Conservation (phyloP, 352 stramenopile species). For the Phytopythium litorale region DNA sequence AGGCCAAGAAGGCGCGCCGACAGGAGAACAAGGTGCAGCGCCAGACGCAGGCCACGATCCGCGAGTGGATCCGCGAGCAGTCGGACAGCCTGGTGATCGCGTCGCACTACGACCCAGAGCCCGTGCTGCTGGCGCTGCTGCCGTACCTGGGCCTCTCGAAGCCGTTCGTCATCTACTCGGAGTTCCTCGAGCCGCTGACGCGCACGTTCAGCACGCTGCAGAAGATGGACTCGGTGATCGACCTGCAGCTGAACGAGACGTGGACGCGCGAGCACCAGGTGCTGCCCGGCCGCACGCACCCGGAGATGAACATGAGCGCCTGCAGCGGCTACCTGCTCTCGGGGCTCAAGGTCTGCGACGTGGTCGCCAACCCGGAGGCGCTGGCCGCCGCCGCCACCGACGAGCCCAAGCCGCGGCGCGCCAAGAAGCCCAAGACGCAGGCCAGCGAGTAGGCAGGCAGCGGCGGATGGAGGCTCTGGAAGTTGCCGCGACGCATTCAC, state of each 20-base stretch:
- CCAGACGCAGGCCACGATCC: slow-evolving; percentile 60
- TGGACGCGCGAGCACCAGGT: slow-evolving; percentile 96
- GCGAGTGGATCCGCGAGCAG: slow-evolving; percentile 63
- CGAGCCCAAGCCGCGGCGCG: background rate
- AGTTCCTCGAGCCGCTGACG: slow-evolving; percentile 93
- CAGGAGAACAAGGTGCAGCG: slow-evolving; percentile 75
- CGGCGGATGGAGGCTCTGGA: background rate
- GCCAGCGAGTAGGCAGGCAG: background rate
- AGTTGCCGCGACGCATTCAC: background rate
- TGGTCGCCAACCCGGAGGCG: slow-evolving; percentile 4
- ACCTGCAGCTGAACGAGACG: slow-evolving; percentile 93
- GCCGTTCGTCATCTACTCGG: slow-evolving; percentile 95
- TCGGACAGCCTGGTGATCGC: slow-evolving; percentile 90
- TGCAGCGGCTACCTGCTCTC: slow-evolving; percentile 94
- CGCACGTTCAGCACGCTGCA: slow-evolving; percentile 87
- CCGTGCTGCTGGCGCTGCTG: slow-evolving; percentile 82
- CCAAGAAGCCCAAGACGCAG: slow-evolving; percentile 6
- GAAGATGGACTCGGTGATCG: slow-evolving; percentile 89
- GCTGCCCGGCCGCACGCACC: slow-evolving; percentile 91
- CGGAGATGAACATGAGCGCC: slow-evolving; percentile 96
- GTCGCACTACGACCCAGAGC: slow-evolving; percentile 87
- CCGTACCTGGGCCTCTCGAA: slow-evolving; percentile 89
- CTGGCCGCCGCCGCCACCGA: background rate
- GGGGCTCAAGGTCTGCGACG: slow-evolving; percentile 87
- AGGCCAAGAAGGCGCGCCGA: slow-evolving; percentile 74